Conservation (phyloP, 192 early-diverging fungal genomes). For the Phlyctochytrium bullatum region DNA sequence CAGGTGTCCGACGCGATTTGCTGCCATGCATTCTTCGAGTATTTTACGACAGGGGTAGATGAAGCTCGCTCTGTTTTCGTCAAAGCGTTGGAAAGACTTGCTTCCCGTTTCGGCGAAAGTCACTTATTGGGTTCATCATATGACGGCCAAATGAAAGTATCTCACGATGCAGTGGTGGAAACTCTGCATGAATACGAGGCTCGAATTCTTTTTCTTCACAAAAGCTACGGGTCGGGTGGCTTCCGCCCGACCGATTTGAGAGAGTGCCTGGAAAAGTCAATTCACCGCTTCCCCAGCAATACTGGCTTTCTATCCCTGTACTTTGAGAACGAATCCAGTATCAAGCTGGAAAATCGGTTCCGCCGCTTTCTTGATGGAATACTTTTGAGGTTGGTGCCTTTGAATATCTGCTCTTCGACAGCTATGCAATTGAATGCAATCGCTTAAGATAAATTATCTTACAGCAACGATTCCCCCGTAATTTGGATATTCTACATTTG, state of each 20-base stretch:
- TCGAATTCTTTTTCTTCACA: slow-evolving; percentile 23
- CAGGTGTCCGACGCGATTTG: too few relatives aligned
- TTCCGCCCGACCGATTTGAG: slow-evolving; percentile 49
- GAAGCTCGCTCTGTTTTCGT: slow-evolving; percentile 20
- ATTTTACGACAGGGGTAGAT: slow-evolving; percentile 18
- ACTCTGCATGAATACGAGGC: slow-evolving; percentile 19
- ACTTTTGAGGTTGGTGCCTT: slow-evolving; percentile 37
- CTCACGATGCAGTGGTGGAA: slow-evolving; percentile 29
- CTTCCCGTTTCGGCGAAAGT: not conserved
- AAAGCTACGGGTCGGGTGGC: slow-evolving; percentile 7
- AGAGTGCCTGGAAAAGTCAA: slow-evolving; percentile 37
- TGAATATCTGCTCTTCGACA: not conserved
- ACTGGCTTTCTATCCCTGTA: slow-evolving; percentile 51
- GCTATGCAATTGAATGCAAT: slow-evolving; percentile 1
- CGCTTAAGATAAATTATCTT: slow-evolving; percentile 10
- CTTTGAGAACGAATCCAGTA: slow-evolving; percentile 59
- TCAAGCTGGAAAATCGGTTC: slow-evolving; percentile 60
- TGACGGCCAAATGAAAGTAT: too few relatives aligned
- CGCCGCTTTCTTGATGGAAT: slow-evolving; percentile 35
- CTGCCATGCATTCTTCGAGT: slow-evolving; percentile 24
- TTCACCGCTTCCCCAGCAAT: slow-evolving; percentile 56
- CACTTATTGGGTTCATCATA: not conserved
- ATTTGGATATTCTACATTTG: slow-evolving; percentile 58
- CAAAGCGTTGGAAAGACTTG: slow-evolving; percentile 7
- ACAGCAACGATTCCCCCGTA: slow-evolving; percentile 51